phyloP scores from a whole-genome alignment of 148 eudicot species.

The Cornus controversa region DNA sequence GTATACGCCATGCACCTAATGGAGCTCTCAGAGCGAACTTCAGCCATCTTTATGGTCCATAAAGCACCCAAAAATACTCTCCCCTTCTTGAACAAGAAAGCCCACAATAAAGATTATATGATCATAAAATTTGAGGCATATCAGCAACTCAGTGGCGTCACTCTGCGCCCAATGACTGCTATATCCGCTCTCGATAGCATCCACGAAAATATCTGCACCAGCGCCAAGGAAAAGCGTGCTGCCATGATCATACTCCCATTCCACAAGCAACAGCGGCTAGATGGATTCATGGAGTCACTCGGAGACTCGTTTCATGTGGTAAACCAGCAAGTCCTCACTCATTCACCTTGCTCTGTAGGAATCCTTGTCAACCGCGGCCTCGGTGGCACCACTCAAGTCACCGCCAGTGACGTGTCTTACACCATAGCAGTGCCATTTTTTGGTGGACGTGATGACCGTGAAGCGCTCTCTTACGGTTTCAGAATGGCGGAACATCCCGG shows the following conservation, averaged over 20 bases:
- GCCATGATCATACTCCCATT: slow-evolving; percentile 71
- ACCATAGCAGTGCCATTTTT: slow-evolving; percentile 48
- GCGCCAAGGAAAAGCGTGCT: slow-evolving; percentile 57
- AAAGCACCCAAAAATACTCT: slow-evolving; percentile 61
- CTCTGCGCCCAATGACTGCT: slow-evolving; percentile 66
- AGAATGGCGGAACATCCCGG: slow-evolving; percentile 88
- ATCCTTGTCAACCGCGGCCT: slow-evolving; percentile 74
- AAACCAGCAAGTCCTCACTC: slow-evolving; percentile 48
- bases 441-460: slow-evolving; percentile 80
- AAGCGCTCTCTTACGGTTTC: slow-evolving; percentile 63
- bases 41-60: slow-evolving; percentile 86
- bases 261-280: slow-evolving; percentile 70
- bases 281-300: slow-evolving; percentile 64
- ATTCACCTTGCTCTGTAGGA: slow-evolving; percentile 75
- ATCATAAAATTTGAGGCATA: slow-evolving; percentile 77
- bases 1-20: slow-evolving; percentile 86
- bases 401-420: slow-evolving; percentile 69
- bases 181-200: slow-evolving; percentile 56
- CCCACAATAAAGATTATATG: slow-evolving; percentile 32
- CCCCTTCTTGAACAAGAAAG: slow-evolving; percentile 64
- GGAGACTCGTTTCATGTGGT: slow-evolving; percentile 47
- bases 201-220: slow-evolving; percentile 69
- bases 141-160: slow-evolving; percentile 59
- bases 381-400: slow-evolving; percentile 66
- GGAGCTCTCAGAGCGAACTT: slow-evolving; percentile 78